Base-by-base conservation (phyloP, 495 filamentous ascomycete genomes). In the Daldinia concentrica region DNA sequence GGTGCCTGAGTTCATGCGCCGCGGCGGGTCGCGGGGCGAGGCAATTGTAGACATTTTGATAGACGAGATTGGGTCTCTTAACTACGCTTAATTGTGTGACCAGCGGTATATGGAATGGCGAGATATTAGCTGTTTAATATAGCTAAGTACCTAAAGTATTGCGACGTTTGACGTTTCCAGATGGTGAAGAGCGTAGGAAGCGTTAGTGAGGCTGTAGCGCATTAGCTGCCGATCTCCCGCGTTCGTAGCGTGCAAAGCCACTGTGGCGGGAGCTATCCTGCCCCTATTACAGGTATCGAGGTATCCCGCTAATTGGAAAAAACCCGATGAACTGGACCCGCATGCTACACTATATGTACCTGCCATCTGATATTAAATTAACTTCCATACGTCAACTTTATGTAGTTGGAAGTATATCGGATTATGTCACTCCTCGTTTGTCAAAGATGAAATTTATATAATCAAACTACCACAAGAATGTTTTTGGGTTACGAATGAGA, bases 1-100 rank as follows among this genome's bases (percentile, higher is more conserved):
- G 14, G 83, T 81, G 26, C 84, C 65, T 1, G 80, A 79, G 72
- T 77, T 78, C 34, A 78, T 75, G 64, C 82, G 81, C 34, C 83
- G 81, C 29, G 77, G 75, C n/a, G 81, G 76, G 32, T 89, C 89
- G 61, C 90, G 88, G 22, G 90, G 90, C 50, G 90, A 89, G 45
- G 91, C 89, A 66, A 91, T 90, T 36, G 91, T 93, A 15, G 93
- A 93, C 93, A 95, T 96, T 51, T 62, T 82, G 64, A 8, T 0
- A 4, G 11, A 41, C n/a, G 5, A 7, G 3, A 56, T 30, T 14
- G 11, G n/a, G 8, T 0, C n/a, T 48, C 3, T 52, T 24, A n/a
- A 14, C 29, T 26, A 3, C 9, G 36, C 2, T 24, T 55, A 0
- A 17, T 17, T 0, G 54, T 57, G 14, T 54, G 4, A 8, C 2